Percentiles rank a stretch among this genome's conserved stretches.
phyloP scores from a whole-genome alignment of 106 monocot genomes.

The Vanilla planifolia region DNA sequence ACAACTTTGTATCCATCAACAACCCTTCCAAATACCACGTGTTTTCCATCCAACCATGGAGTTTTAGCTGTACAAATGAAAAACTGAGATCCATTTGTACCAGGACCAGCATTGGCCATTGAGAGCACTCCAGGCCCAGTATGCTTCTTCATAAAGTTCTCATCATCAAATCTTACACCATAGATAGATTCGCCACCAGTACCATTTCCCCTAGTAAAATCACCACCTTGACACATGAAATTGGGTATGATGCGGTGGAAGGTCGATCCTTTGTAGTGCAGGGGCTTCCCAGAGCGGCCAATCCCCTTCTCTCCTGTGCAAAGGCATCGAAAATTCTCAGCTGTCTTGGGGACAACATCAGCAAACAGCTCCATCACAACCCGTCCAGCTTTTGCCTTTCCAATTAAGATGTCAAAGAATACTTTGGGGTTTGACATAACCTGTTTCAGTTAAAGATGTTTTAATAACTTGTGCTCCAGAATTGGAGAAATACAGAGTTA shows the following conservation, averaged over 20 bases:
- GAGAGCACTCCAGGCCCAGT: conserved; percentile 64
- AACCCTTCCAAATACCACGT: conserved; percentile 78
- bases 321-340: conserved; percentile 82
- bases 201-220: conserved; percentile 77
- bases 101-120: conserved; percentile 72
- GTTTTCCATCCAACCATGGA: conserved; percentile 70
- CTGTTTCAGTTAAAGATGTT: not conserved
- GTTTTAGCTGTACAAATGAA: conserved; percentile 73
- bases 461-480: too few relatives aligned
- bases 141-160: conserved; percentile 80
- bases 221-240: conserved; percentile 91
- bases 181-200: conserved; percentile 89
- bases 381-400: conserved; percentile 60
- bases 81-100: conserved; percentile 82
- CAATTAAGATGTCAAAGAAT: conserved; percentile 79
- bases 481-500: too few relatives aligned
- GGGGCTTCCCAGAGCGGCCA: conserved; percentile 47
- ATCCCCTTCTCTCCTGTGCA: conserved; percentile 91
- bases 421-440: conserved; percentile 71
- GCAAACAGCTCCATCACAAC: conserved; percentile 73
- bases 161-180: conserved; percentile 55
- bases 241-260: conserved; percentile 81
- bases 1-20: conserved; percentile 69
- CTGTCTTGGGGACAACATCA: conserved; percentile 67
- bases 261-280: conserved; percentile 71